Percentiles rank a stretch among this genome's conserved stretches.
Evolutionary conservation across 441 rosid genomes (phyloP).

Genomic region (Croton setiger): DNA sequence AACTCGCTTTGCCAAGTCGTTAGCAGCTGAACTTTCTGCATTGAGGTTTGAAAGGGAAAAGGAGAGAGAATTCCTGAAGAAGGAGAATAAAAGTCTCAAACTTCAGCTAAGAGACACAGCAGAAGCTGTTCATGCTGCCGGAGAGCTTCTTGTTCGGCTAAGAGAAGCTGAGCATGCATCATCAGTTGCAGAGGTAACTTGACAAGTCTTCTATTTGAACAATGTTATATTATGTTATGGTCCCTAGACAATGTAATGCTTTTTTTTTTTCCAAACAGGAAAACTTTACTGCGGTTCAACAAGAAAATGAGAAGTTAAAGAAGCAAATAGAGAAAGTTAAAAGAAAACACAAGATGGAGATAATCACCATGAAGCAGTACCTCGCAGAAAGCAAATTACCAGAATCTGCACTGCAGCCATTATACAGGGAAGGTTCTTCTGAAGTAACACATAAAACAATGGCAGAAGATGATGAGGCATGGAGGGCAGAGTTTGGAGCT

Average conservation of each 20-base stretch:
- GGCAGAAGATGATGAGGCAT: slow-evolving; percentile 59
- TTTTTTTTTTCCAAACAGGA: slow-evolving; percentile 41
- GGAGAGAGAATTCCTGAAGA: slow-evolving; percentile 67
- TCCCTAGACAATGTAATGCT: neutral
- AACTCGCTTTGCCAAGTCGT: slow-evolving; percentile 67
- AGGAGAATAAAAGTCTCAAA: slow-evolving; percentile 73
- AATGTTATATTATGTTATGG: neutral
- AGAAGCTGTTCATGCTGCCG: slow-evolving; percentile 98
- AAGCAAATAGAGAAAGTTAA: slow-evolving; percentile 82
- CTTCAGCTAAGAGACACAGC: slow-evolving; percentile 88
- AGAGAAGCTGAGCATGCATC: slow-evolving; percentile 88
- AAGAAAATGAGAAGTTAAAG: slow-evolving; percentile 80
- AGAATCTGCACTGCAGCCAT: slow-evolving; percentile 71
- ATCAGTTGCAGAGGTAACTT: slow-evolving; percentile 65
- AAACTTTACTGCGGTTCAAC: slow-evolving; percentile 40
- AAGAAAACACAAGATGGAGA: slow-evolving; percentile 90
- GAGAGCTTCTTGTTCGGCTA: slow-evolving; percentile 86
- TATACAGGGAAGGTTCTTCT: slow-evolving; percentile 44
- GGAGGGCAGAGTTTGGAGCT: slow-evolving; percentile 87
- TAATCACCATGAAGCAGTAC: slow-evolving; percentile 78
- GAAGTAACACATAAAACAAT: slow-evolving; percentile 23
- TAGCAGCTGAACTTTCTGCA: slow-evolving; percentile 70
- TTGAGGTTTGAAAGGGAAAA: slow-evolving; percentile 69
- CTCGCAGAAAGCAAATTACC: slow-evolving; percentile 81
- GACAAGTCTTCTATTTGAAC: neutral